These are phyloP conservation scores for Amaranthus cruentus DNA, from an alignment of 148 eudicot genomes.

Conservation along the genomic window DNA sequence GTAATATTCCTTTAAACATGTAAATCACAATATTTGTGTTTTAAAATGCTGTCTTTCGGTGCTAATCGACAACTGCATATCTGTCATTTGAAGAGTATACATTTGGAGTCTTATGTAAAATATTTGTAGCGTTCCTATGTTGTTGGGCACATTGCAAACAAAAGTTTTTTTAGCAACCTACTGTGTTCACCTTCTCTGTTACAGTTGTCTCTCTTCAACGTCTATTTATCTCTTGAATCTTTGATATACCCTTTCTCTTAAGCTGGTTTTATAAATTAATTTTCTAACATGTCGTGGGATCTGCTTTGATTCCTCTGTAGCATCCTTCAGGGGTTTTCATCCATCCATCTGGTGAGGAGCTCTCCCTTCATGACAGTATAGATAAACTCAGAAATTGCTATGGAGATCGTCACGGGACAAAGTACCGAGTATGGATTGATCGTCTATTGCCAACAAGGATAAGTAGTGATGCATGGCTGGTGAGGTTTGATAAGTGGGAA, in stretches of 20 bases:
- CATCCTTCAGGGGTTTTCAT: slow-evolving; percentile 43
- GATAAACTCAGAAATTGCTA: slow-evolving; percentile 44
- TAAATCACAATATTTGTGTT: background rate
- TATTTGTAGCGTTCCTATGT: too few species aligned
- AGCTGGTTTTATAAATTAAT: too few species aligned
- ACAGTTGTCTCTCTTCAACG: too few species aligned
- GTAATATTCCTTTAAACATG: background rate
- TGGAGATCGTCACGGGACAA: slow-evolving; percentile 50
- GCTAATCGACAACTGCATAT: background rate
- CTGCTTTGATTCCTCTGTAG: slow-evolving; percentile 17
- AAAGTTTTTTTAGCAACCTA: too few species aligned
- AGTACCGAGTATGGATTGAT: slow-evolving; percentile 56
- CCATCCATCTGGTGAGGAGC: slow-evolving; percentile 54
- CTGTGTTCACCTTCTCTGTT: too few species aligned
- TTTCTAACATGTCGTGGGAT: too few species aligned
- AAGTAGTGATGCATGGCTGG: slow-evolving; percentile 47
- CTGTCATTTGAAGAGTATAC: background rate
- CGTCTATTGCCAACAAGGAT: slow-evolving; percentile 47
- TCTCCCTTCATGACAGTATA: slow-evolving; percentile 38
- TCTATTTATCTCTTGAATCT: too few species aligned
- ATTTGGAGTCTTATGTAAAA: background rate
- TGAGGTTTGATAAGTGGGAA: slow-evolving; percentile 60
- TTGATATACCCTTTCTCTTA: too few species aligned
- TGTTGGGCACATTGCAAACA: too few species aligned
- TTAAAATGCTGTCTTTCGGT: background rate